Conservation (phyloP, 768 basidiomycete genomes). For the Paxillus involutus region DNA sequence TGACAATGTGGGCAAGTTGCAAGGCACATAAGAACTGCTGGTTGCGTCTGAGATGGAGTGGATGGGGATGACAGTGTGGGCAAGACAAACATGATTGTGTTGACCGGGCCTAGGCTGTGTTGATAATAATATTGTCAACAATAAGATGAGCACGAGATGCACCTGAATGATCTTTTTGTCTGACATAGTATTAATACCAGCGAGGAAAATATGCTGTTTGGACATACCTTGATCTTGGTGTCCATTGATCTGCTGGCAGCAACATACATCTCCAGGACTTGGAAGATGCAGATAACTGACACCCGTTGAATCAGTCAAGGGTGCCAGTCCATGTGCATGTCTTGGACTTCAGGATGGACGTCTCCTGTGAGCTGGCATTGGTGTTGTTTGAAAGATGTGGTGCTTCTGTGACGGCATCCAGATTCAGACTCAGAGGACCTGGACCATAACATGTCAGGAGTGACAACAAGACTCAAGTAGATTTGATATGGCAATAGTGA, state of each 20-base stretch:
- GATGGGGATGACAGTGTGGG: too few species aligned
- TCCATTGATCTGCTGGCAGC: conserved; percentile 96
- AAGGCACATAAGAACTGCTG: too few species aligned
- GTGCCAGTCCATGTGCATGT: conserved; percentile 99
- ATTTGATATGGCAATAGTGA: too few species aligned
- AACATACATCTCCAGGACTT: conserved; percentile 82
- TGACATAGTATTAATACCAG: conserved; percentile 98
- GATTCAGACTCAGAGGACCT: too few species aligned
- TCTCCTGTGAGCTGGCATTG: conserved; percentile 83
- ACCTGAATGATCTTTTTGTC: conserved; percentile 99
- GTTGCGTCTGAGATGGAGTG: too few species aligned
- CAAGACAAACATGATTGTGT: conserved; percentile 98
- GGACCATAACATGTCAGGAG: too few species aligned
- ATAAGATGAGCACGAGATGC: conserved; percentile 16
- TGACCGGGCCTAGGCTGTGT: conserved; percentile 96
- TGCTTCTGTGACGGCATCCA: conserved; percentile 82
- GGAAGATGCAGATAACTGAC: conserved; percentile 91
- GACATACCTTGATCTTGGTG: conserved; percentile 89
- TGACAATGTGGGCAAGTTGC: too few species aligned
- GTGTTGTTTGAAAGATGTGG: conserved; percentile 79
- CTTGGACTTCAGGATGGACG: conserved; percentile 92
- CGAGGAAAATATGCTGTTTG: conserved; percentile 90
- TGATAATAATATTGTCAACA: conserved; percentile 92
- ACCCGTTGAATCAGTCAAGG: conserved; percentile 94
- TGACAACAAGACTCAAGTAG: too few species aligned